Conservation (phyloP, 495 filamentous ascomycete genomes). For the Penicillium bovifimosum region DNA sequence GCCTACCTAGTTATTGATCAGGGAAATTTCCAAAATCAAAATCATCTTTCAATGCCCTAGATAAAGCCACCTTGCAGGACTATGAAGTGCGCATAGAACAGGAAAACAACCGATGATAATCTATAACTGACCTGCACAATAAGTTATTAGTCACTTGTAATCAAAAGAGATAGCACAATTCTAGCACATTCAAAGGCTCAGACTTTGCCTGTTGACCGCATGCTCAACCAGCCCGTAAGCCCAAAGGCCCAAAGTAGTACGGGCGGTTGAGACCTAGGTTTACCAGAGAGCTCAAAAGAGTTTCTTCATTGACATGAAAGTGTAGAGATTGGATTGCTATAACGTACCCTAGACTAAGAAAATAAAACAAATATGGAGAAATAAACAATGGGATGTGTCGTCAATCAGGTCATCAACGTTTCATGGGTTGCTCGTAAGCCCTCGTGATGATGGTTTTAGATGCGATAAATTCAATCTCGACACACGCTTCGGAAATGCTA, state of each 20-base stretch:
- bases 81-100: too few species aligned
- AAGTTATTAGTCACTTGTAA: neutral
- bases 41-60: neutral
- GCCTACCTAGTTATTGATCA: constrained; percentile 14
- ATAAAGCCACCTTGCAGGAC: too few species aligned
- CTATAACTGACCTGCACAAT: neutral
- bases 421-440: constrained; percentile 88
- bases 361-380: constrained; percentile 8
- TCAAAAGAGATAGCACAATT: neutral
- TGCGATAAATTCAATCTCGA: constrained; percentile 70
- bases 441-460: constrained; percentile 99
- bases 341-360: constrained; percentile 20
- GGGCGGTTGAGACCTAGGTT: constrained; percentile 67
- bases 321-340: constrained; percentile 10
- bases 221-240: constrained; percentile 54
- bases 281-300: constrained; percentile 65
- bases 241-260: constrained; percentile 32
- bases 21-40: neutral
- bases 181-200: constrained; percentile 38
- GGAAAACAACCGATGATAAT: too few species aligned
- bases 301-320: constrained; percentile 50
- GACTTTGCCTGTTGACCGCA: constrained; percentile 70
- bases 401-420: constrained; percentile 95
- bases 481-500: constrained; percentile 86
- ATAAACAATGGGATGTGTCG: constrained; percentile 55